Evolutionary conservation across 2,329 filamentous ascomycete genomes (phyloP), one percentile per base, ranked within the genome.

Genomic region (Reticulascus tulasneorum): DNA sequence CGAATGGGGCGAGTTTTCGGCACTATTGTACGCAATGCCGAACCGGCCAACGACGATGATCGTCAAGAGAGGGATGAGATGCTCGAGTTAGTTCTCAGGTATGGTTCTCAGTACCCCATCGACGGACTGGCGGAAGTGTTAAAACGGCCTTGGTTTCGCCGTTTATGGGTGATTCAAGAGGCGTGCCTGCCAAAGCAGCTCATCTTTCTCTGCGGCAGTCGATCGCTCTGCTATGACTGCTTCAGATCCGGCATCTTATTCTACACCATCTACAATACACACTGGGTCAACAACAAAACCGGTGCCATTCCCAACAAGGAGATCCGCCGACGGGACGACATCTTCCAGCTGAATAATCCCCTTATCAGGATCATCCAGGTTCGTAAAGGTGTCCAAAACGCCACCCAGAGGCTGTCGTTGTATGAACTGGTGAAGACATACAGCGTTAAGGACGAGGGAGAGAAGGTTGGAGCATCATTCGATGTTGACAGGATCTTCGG

Each of bases 111-210:
- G n/a, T n/a, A n/a, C 7, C 39, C 50, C n/a, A 30, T 40, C 1
- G 55, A 56, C 18, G 42, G 60, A 2, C 42, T 61, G 19, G 35
- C n/a, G n/a, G n/a, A n/a, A n/a, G n/a, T n/a, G n/a, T n/a, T n/a
- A n/a, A n/a, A 45, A 10, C 47, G 56, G 5, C 7, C 37, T 2
- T 62, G 58, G 58, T 53, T 55, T 36, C 45, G 35, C 16, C 56
- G 59, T 6, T 40, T 62, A 1, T 63, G 59, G 60, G 52, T 49
- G 4, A 54, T 62, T 7, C 59, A 61, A 41, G 59, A 62, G 28
- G 50, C 50, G 2, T 45, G 39, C 33, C 23, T 48, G n/a, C 38
- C 44, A 7, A 16, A 25, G 6, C 22, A 34, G 4, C 24, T 47
- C 10, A 34, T 22, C 5, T 45, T 51, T 15, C 21, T 38, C 21